Percentiles rank a stretch among this genome's conserved stretches.
phyloP scores from a whole-genome alignment of 345 rosid genomes.

The Citrus glauca region DNA sequence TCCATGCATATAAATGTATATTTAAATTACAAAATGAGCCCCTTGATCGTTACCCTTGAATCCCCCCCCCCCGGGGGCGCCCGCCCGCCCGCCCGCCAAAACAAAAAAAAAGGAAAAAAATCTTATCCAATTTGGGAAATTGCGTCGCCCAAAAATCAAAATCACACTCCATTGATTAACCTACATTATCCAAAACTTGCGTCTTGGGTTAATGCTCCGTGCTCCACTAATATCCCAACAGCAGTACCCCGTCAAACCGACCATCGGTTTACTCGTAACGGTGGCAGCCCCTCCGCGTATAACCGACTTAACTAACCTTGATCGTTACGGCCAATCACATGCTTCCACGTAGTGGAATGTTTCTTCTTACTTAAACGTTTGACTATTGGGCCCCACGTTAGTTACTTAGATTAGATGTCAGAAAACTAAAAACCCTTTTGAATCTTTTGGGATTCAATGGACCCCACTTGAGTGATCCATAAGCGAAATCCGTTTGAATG shows the following conservation, averaged over 20 bases:
- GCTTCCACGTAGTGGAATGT: not conserved
- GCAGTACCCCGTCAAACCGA: not conserved
- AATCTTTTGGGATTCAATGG: not conserved
- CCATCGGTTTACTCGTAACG: not conserved
- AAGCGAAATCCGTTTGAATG: too few relatives aligned
- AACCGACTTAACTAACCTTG: not conserved
- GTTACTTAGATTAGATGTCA: not conserved
- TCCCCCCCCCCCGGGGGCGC: too few relatives aligned
- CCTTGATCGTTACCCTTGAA: too few relatives aligned
- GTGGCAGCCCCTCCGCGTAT: not conserved
- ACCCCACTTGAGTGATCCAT: not conserved
- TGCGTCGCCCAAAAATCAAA: not conserved
- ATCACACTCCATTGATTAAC: not conserved
- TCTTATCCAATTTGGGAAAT: not conserved
- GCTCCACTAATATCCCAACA: not conserved
- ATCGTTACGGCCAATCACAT: not conserved
- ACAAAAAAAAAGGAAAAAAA: not conserved
- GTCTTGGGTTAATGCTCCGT: not conserved
- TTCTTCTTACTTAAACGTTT: not conserved
- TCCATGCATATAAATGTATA: too few relatives aligned
- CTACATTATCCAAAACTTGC: not conserved
- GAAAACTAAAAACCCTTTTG: not conserved
- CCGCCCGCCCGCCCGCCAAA: too few relatives aligned
- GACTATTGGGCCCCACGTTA: not conserved
- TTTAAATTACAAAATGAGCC: too few relatives aligned